A percentile compares a stretch with the other conserved stretches of the same genome.
Evolutionary conservation across 2,329 filamentous ascomycete species (phyloP).

Genomic region (Penicillium sp.): DNA sequence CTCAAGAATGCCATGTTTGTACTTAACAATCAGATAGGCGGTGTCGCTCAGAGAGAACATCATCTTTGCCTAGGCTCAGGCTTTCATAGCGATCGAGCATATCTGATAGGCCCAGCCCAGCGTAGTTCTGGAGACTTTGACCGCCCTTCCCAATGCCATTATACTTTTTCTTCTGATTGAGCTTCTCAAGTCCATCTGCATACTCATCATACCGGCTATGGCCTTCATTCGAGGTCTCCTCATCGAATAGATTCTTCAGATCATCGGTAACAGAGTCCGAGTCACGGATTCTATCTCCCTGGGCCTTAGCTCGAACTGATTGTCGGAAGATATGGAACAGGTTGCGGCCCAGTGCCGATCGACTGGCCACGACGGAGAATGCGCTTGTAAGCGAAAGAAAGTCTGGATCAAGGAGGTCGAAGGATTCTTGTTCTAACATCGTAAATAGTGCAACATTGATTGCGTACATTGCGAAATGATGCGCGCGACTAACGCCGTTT

Average conservation of each 20-base stretch:
- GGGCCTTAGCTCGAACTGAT: constrained; percentile 30
- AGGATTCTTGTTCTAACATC: constrained; percentile 28
- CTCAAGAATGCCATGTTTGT: not conserved
- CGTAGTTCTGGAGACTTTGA: constrained; percentile 25
- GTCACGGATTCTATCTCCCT: constrained; percentile 29
- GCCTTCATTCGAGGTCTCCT: constrained; percentile 17
- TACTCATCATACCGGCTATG: constrained; percentile 30
- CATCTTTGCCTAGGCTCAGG: constrained; percentile 38
- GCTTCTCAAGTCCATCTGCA: constrained; percentile 33
- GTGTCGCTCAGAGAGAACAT: constrained; percentile 22
- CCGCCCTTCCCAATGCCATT: constrained; percentile 22
- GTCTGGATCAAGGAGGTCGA: constrained; percentile 35
- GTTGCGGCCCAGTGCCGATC: constrained; percentile 33
- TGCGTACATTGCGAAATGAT: constrained; percentile 39
- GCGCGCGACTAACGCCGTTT: constrained; percentile 35
- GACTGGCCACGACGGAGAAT: constrained; percentile 34
- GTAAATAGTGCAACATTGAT: constrained; percentile 40
- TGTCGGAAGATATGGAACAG: constrained; percentile 39
- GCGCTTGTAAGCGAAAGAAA: constrained; percentile 36
- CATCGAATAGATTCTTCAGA: constrained; percentile 34
- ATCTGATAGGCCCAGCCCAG: constrained; percentile 31
- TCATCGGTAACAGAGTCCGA: constrained; percentile 26
- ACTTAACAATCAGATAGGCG: constrained; percentile 9
- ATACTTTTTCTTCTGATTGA: constrained; percentile 34
- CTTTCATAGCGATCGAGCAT: constrained; percentile 42